Evolutionary conservation across 495 filamentous ascomycete species (phyloP).

Genomic region (Penicillium canescens): DNA sequence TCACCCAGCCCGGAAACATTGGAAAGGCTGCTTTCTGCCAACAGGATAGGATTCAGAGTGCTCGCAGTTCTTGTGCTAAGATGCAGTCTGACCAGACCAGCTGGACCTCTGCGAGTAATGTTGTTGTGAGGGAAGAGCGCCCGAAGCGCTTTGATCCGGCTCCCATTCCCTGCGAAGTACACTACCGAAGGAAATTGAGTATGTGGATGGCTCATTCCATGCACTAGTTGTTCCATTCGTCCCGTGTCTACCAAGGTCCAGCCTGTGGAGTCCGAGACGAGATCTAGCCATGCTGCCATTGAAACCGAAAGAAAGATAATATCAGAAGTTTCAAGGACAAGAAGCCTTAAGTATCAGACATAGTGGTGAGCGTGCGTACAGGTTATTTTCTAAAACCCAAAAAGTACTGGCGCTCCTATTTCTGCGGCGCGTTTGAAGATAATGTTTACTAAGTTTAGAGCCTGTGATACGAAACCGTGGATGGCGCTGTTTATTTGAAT

Average conservation of each 20-base stretch:
- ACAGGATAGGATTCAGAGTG: conserved; percentile 9
- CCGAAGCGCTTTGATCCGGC: conserved; percentile 12
- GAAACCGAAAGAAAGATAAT: background rate
- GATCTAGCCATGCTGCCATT: conserved; percentile 7
- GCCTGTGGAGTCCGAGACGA: conserved; percentile 6
- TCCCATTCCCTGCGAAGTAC: conserved; percentile 11
- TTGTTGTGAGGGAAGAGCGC: conserved; percentile 19
- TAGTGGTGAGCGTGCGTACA: too few relatives aligned
- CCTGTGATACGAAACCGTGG: too few relatives aligned
- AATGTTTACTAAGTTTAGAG: too few relatives aligned
- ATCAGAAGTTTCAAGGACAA: background rate
- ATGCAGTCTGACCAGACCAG: conserved; percentile 8
- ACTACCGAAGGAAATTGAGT: conserved; percentile 13
- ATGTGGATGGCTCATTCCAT: conserved; percentile 8
- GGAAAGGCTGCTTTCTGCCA: conserved; percentile 11
- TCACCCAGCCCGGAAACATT: conserved; percentile 2
- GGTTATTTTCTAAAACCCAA: too few relatives aligned
- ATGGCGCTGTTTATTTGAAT: too few relatives aligned
- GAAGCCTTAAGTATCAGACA: background rate
- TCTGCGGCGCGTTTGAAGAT: too few relatives aligned
- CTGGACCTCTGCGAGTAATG: conserved; percentile 13
- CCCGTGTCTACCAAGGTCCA: conserved; percentile 10
- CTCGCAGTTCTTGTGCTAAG: conserved; percentile 9
- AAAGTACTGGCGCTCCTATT: too few relatives aligned
- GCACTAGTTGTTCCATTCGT: conserved; percentile 1